Evolutionary conservation across 2,329 filamentous ascomycete genomes (phyloP).

Genomic region (Penicillium paneum): DNA sequence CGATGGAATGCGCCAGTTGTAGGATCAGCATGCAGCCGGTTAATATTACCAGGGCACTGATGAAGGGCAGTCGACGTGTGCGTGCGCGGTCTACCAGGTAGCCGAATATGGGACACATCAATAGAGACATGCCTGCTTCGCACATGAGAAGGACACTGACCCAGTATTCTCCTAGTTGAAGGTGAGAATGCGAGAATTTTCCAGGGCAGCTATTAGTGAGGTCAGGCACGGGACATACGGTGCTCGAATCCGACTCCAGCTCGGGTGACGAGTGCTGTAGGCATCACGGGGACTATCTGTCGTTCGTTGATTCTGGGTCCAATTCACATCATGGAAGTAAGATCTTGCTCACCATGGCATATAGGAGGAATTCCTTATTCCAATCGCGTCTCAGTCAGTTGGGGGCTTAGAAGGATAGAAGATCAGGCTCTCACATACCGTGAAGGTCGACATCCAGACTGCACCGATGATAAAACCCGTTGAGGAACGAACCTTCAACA

Average conservation of each 20-base stretch:
- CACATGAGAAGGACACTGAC: slow-evolving; percentile 30
- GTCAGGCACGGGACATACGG: slow-evolving; percentile 16
- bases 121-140: slow-evolving; percentile 27
- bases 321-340: neutral
- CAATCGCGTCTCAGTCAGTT: neutral
- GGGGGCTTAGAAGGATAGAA: neutral
- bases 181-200: neutral
- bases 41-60: slow-evolving; percentile 54
- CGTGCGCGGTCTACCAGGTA: slow-evolving; percentile 28
- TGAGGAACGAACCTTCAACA: slow-evolving; percentile 55
- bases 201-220: neutral
- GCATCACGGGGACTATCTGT: slow-evolving; percentile 33
- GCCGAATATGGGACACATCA: slow-evolving; percentile 30
- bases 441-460: slow-evolving; percentile 42
- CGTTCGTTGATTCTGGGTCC: neutral
- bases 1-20: slow-evolving; percentile 49
- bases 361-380: slow-evolving; percentile 28
- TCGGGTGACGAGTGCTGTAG: slow-evolving; percentile 25
- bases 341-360: slow-evolving; percentile 27
- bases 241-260: slow-evolving; percentile 24
- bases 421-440: slow-evolving; percentile 17
- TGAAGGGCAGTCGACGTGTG: slow-evolving; percentile 56
- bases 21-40: slow-evolving; percentile 56
- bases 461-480: slow-evolving; percentile 58
- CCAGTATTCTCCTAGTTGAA: slow-evolving; percentile 27